Base-by-base conservation (phyloP, 257 asterid genomes). In the Fraxinus anomala region DNA sequence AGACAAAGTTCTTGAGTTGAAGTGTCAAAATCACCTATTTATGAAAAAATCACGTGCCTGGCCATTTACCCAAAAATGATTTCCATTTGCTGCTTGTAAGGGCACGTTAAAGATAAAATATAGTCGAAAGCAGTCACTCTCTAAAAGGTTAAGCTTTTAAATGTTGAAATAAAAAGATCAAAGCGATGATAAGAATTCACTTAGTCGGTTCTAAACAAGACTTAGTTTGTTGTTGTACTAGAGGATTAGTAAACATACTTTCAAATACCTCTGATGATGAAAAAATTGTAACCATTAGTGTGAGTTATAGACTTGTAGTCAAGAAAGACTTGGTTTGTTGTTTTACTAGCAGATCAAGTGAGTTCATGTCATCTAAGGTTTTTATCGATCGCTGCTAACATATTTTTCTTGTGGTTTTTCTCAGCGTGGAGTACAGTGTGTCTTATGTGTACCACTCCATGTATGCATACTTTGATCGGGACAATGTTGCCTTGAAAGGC, bases 401-500 rank as follows among this genome's bases (percentile, higher is more conserved):
- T 54, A 54, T 54, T 54, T 6, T 54, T 54, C 3, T 54, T 54
- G 24, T 54, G 65, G 61, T 77, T 44, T 69, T 73, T 80, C 77
- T 72, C 93, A 94, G 99, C 65, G 97, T 90, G 89, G 96, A 92
- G 74, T 91, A 92, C 85, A 85, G 86, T 33, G 88, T 86, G 2
- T 94, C 99, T 14, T 92, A 94, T 39, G 92, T 77, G 26, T 92
- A 92, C 85, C 97, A 92, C 76, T 77, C 98, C 42, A 80, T 92
- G 67, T 92, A 77, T 74, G 97, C 93, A 0, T 93, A 88, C 86
- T 93, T 95, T 61, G 98, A 95, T 87, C 80, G 97, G 83, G 97
- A 94, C 76, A 89, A 92, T 76, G 88, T 94, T 76, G 97, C 96
- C 19, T 87, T 89, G 14, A 90, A 88, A 77, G 99, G 99, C 88